Percentiles rank a stretch among this genome's conserved stretches.
Conservation (phyloP, 805 yeast species). For the Sugiyamaella boreocaroliniensis region DNA sequence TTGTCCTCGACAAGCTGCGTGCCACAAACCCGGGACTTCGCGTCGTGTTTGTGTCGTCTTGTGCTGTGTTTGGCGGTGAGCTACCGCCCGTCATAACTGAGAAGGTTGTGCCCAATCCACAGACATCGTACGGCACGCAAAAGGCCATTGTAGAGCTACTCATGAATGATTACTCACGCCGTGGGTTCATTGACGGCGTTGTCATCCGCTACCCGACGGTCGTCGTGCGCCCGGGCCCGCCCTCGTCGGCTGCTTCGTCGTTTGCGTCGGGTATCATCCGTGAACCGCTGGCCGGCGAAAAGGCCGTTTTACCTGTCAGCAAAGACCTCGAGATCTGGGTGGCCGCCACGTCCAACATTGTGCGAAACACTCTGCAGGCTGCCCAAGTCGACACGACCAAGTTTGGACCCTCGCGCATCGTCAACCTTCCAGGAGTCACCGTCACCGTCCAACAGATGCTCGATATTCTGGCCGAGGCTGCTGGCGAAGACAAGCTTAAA, state of each 20-base stretch:
- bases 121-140: slow-evolving; percentile 25
- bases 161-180: slow-evolving; percentile 21
- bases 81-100: slow-evolving; percentile 19
- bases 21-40: slow-evolving; percentile 9
- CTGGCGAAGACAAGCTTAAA: slow-evolving; percentile 14
- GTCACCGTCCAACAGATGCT: slow-evolving; percentile 23
- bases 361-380: slow-evolving; percentile 18
- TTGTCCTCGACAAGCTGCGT: slow-evolving; percentile 18
- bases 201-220: slow-evolving; percentile 17
- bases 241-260: slow-evolving; percentile 23
- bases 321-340: slow-evolving; percentile 17
- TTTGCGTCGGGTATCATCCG: slow-evolving; percentile 24
- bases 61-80: slow-evolving; percentile 23
- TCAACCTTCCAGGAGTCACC: slow-evolving; percentile 22
- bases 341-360: slow-evolving; percentile 17
- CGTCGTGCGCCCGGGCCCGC: slow-evolving; percentile 22
- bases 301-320: slow-evolving; percentile 19
- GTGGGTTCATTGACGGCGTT: slow-evolving; percentile 22
- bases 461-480: slow-evolving; percentile 20
- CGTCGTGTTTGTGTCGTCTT: slow-evolving; percentile 21
- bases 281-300: slow-evolving; percentile 19
- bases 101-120: slow-evolving; percentile 21
- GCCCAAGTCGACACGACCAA: slow-evolving; percentile 8
- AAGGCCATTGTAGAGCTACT: slow-evolving; percentile 21
- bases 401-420: slow-evolving; percentile 15